Conservation (phyloP, 306 rosid genomes). For the Pyrus pyrifolia region DNA sequence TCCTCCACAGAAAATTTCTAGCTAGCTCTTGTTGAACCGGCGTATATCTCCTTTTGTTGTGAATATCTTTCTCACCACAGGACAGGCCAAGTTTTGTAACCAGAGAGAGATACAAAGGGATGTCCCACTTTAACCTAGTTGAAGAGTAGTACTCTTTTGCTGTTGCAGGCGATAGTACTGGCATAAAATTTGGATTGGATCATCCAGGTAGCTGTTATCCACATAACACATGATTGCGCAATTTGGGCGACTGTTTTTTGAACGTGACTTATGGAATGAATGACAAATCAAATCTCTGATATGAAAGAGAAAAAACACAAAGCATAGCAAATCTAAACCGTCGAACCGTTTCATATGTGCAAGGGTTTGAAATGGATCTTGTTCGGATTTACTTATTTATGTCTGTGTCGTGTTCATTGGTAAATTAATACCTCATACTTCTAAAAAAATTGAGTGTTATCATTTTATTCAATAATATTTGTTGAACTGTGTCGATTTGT, state of each 20-base stretch:
- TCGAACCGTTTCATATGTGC: background rate
- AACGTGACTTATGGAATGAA: background rate
- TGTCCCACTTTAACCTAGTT: background rate
- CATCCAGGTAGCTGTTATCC: background rate
- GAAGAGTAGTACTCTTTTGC: background rate
- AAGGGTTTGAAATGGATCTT: too few relatives aligned
- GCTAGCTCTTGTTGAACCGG: too few relatives aligned
- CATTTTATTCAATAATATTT: too few relatives aligned
- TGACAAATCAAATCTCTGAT: slow-evolving; percentile 2
- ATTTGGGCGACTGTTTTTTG: background rate
- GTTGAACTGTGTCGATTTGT: background rate
- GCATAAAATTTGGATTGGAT: background rate
- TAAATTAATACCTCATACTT: background rate
- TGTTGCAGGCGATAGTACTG: background rate
- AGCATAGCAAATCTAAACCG: slow-evolving; percentile 10
- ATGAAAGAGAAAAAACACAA: background rate
- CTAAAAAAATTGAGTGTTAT: background rate
- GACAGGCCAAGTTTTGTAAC: too few relatives aligned
- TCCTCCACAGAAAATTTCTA: background rate
- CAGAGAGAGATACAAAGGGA: background rate
- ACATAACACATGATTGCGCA: background rate
- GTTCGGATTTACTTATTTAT: background rate
- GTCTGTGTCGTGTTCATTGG: too few relatives aligned
- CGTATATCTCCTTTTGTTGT: background rate
- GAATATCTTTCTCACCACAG: background rate